These are phyloP conservation scores for Pichia sp. DNA, from an alignment of 1,139 yeast species.

Conservation along the genomic window DNA sequence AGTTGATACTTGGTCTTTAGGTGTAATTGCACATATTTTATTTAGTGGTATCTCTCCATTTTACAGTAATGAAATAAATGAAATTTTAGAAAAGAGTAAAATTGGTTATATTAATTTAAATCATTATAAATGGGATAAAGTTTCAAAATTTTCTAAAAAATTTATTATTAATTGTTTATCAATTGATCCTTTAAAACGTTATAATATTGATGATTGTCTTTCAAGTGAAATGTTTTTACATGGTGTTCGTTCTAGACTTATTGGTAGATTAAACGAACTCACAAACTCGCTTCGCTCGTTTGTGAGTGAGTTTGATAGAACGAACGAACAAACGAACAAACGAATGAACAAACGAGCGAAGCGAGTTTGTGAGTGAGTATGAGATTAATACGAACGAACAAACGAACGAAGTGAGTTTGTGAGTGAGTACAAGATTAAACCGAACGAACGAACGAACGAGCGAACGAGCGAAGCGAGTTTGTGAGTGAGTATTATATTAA, in stretches of 20 bases:
- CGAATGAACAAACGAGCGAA: no score
- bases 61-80: slow-evolving; percentile 32
- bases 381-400: no score
- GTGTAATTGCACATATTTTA: slow-evolving; percentile 50
- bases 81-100: slow-evolving; percentile 31
- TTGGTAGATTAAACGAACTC: no score
- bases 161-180: slow-evolving; percentile 37
- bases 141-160: slow-evolving; percentile 36
- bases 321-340: no score
- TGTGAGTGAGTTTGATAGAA: no score
- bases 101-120: slow-evolving; percentile 35
- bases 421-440: no score
- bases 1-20: slow-evolving; percentile 66
- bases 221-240: slow-evolving; percentile 42
- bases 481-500: no score
- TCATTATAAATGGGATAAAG: slow-evolving; percentile 34
- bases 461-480: no score
- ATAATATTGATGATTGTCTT: slow-evolving; percentile 32
- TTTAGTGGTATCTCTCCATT: slow-evolving; percentile 57
- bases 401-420: no score
- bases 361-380: no score
- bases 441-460: no score
- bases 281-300: no score
- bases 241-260: slow-evolving; percentile 21
- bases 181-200: slow-evolving; percentile 34